Percentiles rank a stretch among this genome's conserved stretches.
phyloP scores from a whole-genome alignment of 2,329 filamentous ascomycete species.

The Aspergillus pseudoterreus region DNA sequence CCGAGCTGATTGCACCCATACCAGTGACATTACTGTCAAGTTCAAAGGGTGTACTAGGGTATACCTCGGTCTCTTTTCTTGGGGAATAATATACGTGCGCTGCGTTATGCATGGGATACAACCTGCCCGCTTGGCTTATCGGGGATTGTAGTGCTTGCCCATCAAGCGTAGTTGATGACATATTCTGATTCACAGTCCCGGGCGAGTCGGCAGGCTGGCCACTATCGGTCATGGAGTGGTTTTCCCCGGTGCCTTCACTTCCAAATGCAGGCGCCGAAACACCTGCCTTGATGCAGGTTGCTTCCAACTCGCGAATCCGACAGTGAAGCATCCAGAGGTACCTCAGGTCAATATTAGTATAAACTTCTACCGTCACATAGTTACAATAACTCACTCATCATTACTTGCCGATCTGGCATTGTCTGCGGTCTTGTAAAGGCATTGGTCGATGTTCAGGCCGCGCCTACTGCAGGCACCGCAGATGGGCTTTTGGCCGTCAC shows the following conservation, averaged over 20 bases:
- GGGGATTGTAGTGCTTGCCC: not conserved
- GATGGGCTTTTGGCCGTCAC: conserved; percentile 35
- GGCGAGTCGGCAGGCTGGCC: not conserved
- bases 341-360: conserved; percentile 1
- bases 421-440: conserved; percentile 32
- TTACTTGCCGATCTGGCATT: conserved; percentile 36
- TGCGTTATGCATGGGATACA: not conserved
- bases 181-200: no score
- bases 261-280: conserved; percentile 13
- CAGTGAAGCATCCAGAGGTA: conserved; percentile 18
- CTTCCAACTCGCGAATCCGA: conserved; percentile 27
- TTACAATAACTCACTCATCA: conserved; percentile 26
- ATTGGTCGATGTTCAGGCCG: conserved; percentile 30
- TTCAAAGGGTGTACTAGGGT: not conserved
- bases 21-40: conserved; percentile 23
- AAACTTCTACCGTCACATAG: not conserved
- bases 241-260: not conserved
- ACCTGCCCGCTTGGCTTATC: not conserved
- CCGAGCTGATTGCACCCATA: conserved; percentile 39
- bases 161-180: not conserved
- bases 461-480: conserved; percentile 42
- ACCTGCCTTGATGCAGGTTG: conserved; percentile 18
- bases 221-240: not conserved
- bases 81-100: not conserved
- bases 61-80: not conserved